phyloP scores from a whole-genome alignment of 345 rosid species.

The Corchorus olitorius region DNA sequence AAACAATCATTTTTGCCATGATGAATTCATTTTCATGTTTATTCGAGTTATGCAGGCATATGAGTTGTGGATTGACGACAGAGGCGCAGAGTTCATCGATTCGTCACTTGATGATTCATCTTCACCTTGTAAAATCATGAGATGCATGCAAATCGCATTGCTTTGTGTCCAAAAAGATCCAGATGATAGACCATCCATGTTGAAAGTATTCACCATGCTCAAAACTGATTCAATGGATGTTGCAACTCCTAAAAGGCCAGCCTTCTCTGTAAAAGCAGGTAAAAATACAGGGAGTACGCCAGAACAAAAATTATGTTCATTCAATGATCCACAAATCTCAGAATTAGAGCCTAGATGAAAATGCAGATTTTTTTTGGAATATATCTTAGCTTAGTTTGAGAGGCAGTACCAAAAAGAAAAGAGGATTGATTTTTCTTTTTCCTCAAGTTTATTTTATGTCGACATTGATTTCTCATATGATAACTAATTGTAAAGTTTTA shows the following conservation, averaged over 20 bases:
- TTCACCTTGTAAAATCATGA: not conserved
- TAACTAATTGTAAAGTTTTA: too few species aligned
- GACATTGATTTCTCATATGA: too few species aligned
- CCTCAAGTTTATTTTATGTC: too few species aligned
- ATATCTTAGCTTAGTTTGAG: not conserved
- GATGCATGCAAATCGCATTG: slow-evolving; percentile 18
- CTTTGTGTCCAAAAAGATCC: slow-evolving; percentile 20
- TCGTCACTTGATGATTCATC: slow-evolving; percentile 11
- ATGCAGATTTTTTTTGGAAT: not conserved
- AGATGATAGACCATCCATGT: slow-evolving; percentile 19
- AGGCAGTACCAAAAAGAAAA: too few species aligned
- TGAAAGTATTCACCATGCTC: slow-evolving; percentile 14
- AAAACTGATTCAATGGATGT: not conserved
- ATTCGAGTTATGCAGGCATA: not conserved
- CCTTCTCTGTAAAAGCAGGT: not conserved
- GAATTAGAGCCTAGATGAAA: slow-evolving; percentile 34
- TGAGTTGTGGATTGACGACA: not conserved
- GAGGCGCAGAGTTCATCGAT: slow-evolving; percentile 11
- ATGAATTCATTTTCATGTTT: too few species aligned
- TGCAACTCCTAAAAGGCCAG: not conserved
- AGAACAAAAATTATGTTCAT: slow-evolving; percentile 27
- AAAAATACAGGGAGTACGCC: not conserved
- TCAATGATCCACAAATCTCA: slow-evolving; percentile 31
- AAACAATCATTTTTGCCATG: too few species aligned
- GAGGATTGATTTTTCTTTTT: too few species aligned